Conservation (phyloP, 78 protist species). For the Speleostelium caveatum region DNA sequence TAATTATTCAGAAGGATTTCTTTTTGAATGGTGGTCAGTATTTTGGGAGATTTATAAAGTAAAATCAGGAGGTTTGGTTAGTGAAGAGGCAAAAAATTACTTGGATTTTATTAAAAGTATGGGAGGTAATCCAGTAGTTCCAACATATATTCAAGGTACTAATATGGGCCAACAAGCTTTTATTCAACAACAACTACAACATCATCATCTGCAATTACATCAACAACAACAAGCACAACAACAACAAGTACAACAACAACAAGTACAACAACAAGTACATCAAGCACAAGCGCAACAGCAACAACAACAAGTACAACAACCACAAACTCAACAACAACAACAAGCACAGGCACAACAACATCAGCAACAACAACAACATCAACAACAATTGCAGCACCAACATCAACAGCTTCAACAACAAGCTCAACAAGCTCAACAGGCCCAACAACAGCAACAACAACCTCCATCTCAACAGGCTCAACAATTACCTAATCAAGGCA, state of each 20-base stretch:
- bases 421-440: background rate
- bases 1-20: background rate
- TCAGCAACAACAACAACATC: background rate
- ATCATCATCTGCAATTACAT: background rate
- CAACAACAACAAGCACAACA: background rate
- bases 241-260: background rate
- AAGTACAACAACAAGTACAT: constrained; percentile 1
- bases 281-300: background rate
- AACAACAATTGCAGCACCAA: background rate
- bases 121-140: background rate
- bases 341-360: background rate
- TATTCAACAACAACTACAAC: constrained; percentile 13
- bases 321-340: background rate
- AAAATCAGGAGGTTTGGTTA: background rate
- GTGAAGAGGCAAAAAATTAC: background rate
- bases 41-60: constrained; percentile 29
- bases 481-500: background rate
- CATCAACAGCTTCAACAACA: background rate
- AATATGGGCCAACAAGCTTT: background rate
- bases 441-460: background rate
- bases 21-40: constrained; percentile 30
- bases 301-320: constrained; percentile 9
- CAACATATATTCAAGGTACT: background rate
- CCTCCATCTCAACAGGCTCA: background rate
- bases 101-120: background rate